Evolutionary conservation across 202 grass and related monocot genomes (phyloP).

Genomic region (Hordeum pubiflorum): DNA sequence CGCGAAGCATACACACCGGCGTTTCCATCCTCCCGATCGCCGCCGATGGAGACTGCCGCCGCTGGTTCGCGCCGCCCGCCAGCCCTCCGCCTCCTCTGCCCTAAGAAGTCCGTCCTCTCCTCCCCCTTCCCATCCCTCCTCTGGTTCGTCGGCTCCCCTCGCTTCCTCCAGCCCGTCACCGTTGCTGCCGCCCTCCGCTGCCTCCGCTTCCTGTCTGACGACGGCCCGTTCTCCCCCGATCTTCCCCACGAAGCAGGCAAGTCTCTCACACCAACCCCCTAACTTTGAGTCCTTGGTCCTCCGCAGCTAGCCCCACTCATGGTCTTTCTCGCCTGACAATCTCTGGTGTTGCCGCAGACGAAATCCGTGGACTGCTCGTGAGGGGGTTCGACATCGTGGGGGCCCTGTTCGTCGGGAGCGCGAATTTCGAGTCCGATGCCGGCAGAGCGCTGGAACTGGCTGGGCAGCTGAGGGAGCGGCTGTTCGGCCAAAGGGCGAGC

Average conservation of each 20-base stretch:
- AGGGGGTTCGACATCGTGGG: slow-evolving; percentile 81
- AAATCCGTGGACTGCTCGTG: slow-evolving; percentile 58
- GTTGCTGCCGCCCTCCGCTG: slow-evolving; percentile 50
- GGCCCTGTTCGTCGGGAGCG: slow-evolving; percentile 41
- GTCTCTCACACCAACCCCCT: not conserved
- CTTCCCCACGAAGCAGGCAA: slow-evolving; percentile 66
- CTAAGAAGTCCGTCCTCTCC: slow-evolving; percentile 36
- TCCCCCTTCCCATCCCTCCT: slow-evolving; percentile 23
- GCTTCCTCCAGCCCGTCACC: slow-evolving; percentile 53
- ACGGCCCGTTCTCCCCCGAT: slow-evolving; percentile 40
- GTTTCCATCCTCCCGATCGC: not conserved
- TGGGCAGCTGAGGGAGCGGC: slow-evolving; percentile 34
- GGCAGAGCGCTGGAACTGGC: slow-evolving; percentile 36
- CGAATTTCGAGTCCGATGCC: slow-evolving; percentile 25
- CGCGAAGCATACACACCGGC: not conserved
- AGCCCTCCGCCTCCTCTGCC: slow-evolving; percentile 45
- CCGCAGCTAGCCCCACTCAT: not conserved
- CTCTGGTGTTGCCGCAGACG: slow-evolving; percentile 38
- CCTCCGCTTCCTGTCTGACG: slow-evolving; percentile 28
- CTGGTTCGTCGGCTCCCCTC: slow-evolving; percentile 74
- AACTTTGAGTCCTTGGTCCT: not conserved
- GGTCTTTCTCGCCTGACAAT: not conserved
- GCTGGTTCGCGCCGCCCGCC: slow-evolving; percentile 10
- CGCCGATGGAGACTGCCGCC: slow-evolving; percentile 37
- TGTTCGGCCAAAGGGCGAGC: slow-evolving; percentile 42